Percentiles rank a stretch among this genome's conserved stretches.
Evolutionary conservation across 2,329 filamentous ascomycete genomes (phyloP).

Genomic region (Colletotrichum sp.): DNA sequence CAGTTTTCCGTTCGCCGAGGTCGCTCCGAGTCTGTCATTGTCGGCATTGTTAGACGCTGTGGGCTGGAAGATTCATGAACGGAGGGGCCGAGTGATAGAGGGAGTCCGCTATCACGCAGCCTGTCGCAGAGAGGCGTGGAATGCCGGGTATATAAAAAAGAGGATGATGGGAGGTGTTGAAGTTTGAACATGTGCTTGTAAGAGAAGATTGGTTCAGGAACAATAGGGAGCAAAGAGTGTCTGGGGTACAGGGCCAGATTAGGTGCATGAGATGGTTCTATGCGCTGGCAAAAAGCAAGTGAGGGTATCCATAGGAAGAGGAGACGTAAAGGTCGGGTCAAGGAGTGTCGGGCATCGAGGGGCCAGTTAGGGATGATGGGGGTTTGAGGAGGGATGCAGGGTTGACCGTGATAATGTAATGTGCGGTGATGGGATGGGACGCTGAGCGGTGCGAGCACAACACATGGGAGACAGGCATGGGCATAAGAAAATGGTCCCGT

Average conservation of each 20-base stretch:
- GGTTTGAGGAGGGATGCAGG: constrained; percentile 20
- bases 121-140: background rate
- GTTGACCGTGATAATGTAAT: constrained; percentile 15
- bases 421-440: constrained; percentile 15
- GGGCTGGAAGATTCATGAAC: constrained; percentile 4
- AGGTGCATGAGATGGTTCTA: constrained; percentile 22
- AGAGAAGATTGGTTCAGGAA: background rate
- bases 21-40: constrained; percentile 23
- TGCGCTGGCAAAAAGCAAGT: constrained; percentile 23
- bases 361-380: constrained; percentile 16
- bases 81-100: constrained; percentile 10
- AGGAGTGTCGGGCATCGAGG: constrained; percentile 19
- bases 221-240: background rate
- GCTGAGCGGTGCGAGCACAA: constrained; percentile 19
- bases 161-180: background rate
- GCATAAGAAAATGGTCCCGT: constrained; percentile 17
- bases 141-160: constrained; percentile 8
- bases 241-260: constrained; percentile 15
- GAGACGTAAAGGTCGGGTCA: constrained; percentile 9
- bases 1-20: constrained; percentile 21
- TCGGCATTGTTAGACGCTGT: constrained; percentile 16
- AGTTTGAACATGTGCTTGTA: background rate
- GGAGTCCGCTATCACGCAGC: constrained; percentile 1
- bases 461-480: constrained; percentile 19
- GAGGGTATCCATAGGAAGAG: constrained; percentile 25